Evolutionary conservation across 352 stramenopile species (phyloP).

Genomic region (Phytophthora kernoviae): DNA sequence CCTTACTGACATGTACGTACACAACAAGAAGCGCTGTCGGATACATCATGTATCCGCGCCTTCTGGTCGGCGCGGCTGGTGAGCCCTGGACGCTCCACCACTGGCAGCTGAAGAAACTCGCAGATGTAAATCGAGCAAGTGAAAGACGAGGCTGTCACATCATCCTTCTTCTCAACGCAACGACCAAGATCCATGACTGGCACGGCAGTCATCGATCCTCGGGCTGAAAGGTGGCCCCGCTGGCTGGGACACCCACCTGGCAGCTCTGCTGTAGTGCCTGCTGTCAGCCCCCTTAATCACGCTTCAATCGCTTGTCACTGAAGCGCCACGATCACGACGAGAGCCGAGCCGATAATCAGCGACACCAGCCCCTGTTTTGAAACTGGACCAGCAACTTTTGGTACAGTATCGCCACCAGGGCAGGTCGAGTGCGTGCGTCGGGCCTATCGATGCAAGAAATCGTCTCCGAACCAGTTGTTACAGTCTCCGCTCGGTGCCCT

Average conservation of each 20-base stretch:
- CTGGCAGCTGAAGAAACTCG: conserved; percentile 4
- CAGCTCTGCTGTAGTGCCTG: too few species aligned
- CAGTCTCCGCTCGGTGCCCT: neutral
- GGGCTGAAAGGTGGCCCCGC: conserved; percentile 17
- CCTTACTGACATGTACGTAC: neutral
- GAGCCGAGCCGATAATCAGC: too few species aligned
- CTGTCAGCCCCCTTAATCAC: too few species aligned
- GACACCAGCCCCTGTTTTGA: too few species aligned
- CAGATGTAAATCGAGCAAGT: conserved; percentile 23
- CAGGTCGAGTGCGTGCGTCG: too few species aligned
- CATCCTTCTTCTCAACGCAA: conserved; percentile 17
- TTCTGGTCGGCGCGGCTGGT: conserved; percentile 5
- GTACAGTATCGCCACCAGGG: too few species aligned
- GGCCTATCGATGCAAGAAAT: too few species aligned
- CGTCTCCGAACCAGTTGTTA: too few species aligned
- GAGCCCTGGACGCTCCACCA: too few species aligned
- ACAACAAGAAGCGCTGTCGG: neutral
- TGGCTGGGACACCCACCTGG: conserved; percentile 14
- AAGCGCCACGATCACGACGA: too few species aligned
- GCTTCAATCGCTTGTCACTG: too few species aligned
- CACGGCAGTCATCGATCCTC: conserved; percentile 5
- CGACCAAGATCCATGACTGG: conserved; percentile 3
- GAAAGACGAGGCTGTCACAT: conserved; percentile 17
- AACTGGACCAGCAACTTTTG: too few species aligned
- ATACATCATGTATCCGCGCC: conserved; percentile 9